These are phyloP conservation scores for Xerocomellus dryophilus DNA, from an alignment of 768 basidiomycete genomes.

Conservation along the genomic window DNA sequence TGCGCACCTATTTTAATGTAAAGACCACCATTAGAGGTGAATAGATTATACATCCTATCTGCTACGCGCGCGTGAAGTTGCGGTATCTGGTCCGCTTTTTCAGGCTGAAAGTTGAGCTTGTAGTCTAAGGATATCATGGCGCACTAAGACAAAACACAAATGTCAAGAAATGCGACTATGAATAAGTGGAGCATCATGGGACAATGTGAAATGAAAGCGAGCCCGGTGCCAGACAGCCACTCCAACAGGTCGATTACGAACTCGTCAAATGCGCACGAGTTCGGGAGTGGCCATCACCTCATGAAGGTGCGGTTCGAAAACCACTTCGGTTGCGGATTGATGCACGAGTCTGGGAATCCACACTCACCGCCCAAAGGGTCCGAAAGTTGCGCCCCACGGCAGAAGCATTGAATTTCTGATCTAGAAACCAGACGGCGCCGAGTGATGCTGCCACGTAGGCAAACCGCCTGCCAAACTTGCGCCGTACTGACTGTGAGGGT, in stretches of 20 bases:
- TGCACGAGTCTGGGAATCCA: not conserved
- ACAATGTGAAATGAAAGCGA: not conserved
- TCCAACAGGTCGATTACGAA: no score
- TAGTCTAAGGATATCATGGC: slow-evolving; percentile 73
- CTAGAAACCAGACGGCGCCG: slow-evolving; percentile 36
- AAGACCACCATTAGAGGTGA: slow-evolving; percentile 79
- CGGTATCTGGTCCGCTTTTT: slow-evolving; percentile 69
- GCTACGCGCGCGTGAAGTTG: slow-evolving; percentile 84
- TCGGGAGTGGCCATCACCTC: not conserved
- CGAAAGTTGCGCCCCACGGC: slow-evolving; percentile 46
- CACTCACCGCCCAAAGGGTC: slow-evolving; percentile 49
- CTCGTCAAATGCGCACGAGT: not conserved
- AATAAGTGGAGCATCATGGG: not conserved
- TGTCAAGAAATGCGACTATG: not conserved
- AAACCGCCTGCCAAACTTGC: slow-evolving; percentile 19
- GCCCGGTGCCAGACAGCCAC: not conserved
- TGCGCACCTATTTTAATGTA: slow-evolving; percentile 77
- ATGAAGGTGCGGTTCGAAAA: not conserved
- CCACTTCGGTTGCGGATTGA: not conserved
- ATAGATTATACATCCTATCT: slow-evolving; percentile 67
- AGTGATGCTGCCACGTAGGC: slow-evolving; percentile 27
- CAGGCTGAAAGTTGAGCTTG: slow-evolving; percentile 81
- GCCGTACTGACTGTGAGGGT: slow-evolving; percentile 5
- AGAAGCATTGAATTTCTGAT: slow-evolving; percentile 47
- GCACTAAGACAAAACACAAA: slow-evolving; percentile 43